phyloP scores from a whole-genome alignment of 441 rosid species.

The Biscutella auriculata region DNA sequence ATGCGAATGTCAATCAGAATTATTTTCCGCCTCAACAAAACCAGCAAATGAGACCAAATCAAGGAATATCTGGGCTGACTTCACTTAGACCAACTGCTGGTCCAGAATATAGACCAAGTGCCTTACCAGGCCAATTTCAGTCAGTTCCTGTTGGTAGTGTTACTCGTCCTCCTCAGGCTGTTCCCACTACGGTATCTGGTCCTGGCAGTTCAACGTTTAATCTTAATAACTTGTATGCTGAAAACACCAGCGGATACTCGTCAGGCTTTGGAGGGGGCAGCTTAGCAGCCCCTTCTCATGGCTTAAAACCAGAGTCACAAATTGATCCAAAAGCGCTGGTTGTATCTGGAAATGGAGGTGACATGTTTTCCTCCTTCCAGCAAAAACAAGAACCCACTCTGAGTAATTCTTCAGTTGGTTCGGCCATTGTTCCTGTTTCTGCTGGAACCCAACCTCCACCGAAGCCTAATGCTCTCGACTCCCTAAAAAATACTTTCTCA shows the following conservation, averaged over 20 bases:
- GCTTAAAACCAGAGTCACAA: slow-evolving; percentile 31
- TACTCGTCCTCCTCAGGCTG: slow-evolving; percentile 35
- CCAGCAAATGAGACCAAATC: slow-evolving; percentile 33
- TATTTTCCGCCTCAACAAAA: slow-evolving; percentile 45
- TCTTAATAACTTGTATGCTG: slow-evolving; percentile 45
- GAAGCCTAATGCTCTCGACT: slow-evolving; percentile 55
- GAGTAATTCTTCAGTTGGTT: slow-evolving; percentile 32
- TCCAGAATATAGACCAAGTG: slow-evolving; percentile 44
- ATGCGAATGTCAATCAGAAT: slow-evolving; percentile 35
- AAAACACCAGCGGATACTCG: slow-evolving; percentile 33
- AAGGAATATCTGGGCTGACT: slow-evolving; percentile 23
- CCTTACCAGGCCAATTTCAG: slow-evolving; percentile 34
- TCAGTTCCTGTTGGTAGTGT: slow-evolving; percentile 25
- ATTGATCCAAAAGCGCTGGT: slow-evolving; percentile 42
- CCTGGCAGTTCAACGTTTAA: slow-evolving; percentile 33
- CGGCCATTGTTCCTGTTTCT: slow-evolving; percentile 40
- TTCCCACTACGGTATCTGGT: slow-evolving; percentile 26
- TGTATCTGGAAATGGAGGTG: slow-evolving; percentile 68
- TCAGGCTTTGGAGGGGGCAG: slow-evolving; percentile 32
- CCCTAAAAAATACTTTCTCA: slow-evolving; percentile 52
- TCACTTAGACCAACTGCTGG: slow-evolving; percentile 28
- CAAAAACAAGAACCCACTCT: slow-evolving; percentile 38
- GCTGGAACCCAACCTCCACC: slow-evolving; percentile 38
- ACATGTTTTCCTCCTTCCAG: slow-evolving; percentile 44
- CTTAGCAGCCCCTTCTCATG: slow-evolving; percentile 28